These are phyloP conservation scores for Lathyrus sativus DNA, from an alignment of 306 rosid species.

Conservation along the genomic window DNA sequence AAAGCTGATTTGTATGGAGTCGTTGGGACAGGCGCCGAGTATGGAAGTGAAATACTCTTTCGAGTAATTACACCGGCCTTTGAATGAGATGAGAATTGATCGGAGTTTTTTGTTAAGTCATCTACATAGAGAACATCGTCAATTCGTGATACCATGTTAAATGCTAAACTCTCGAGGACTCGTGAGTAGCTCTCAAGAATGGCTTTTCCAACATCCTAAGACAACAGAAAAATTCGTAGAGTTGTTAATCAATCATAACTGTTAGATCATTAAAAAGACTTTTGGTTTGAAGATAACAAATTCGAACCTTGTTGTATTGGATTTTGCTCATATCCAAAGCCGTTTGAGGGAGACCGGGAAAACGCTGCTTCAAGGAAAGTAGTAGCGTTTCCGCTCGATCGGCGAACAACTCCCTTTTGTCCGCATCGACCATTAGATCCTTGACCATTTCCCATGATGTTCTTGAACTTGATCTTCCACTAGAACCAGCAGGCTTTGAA, in stretches of 20 bases:
- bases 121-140: constrained; percentile 92
- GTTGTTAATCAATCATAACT: neutral
- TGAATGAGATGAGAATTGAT: constrained; percentile 59
- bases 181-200: constrained; percentile 95
- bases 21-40: constrained; percentile 58
- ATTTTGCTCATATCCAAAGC: constrained; percentile 89
- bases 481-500: constrained; percentile 51
- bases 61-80: constrained; percentile 70
- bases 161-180: constrained; percentile 90
- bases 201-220: constrained; percentile 88
- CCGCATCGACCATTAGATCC: constrained; percentile 86
- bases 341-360: constrained; percentile 94
- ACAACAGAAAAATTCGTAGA: constrained; percentile 31
- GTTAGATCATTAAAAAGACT: neutral
- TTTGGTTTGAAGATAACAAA: neutral
- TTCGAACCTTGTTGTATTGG: constrained; percentile 82
- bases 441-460: constrained; percentile 98
- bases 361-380: constrained; percentile 79
- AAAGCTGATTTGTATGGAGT: constrained; percentile 80
- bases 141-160: constrained; percentile 75
- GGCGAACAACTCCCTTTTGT: constrained; percentile 82
- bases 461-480: constrained; percentile 60
- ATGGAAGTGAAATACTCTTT: constrained; percentile 57
- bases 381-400: constrained; percentile 90
- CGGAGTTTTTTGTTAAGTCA: constrained; percentile 73